These are phyloP conservation scores for Yarrowia yakushimensis DNA, from an alignment of 805 yeast species.

Conservation along the genomic window DNA sequence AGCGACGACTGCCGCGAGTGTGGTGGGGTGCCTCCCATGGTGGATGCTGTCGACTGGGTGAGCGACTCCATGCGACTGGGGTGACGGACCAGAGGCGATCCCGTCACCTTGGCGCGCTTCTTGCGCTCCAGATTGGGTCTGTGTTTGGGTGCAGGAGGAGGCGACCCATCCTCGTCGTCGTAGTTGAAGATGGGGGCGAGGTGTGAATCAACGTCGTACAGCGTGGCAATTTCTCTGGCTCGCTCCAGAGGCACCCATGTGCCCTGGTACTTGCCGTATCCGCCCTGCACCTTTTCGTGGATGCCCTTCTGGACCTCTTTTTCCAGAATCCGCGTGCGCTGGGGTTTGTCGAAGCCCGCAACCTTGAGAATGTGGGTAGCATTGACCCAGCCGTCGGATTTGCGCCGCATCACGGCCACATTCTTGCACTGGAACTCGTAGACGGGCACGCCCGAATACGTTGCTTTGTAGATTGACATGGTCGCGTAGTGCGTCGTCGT, in stretches of 20 bases:
- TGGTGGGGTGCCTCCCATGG: slow-evolving; percentile 1
- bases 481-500: slow-evolving; percentile 24
- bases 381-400: slow-evolving; percentile 91
- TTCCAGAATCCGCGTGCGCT: slow-evolving; percentile 60
- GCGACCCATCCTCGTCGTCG: slow-evolving; percentile 51
- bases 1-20: slow-evolving; percentile 6
- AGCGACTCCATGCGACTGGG: slow-evolving; percentile 7
- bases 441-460: slow-evolving; percentile 45
- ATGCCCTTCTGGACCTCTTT: slow-evolving; percentile 58
- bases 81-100: slow-evolving; percentile 4
- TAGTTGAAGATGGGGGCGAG: slow-evolving; percentile 66
- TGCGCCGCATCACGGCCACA: slow-evolving; percentile 83
- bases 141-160: slow-evolving; percentile 58
- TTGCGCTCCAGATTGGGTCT: slow-evolving; percentile 28
- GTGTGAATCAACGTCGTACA: slow-evolving; percentile 58
- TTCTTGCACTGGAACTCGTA: slow-evolving; percentile 57
- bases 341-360: slow-evolving; percentile 64
- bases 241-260: slow-evolving; percentile 89
- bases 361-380: slow-evolving; percentile 91
- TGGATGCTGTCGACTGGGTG: slow-evolving; percentile 1
- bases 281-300: slow-evolving; percentile 71
- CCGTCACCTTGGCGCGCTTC: slow-evolving; percentile 9
- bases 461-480: slow-evolving; percentile 40
- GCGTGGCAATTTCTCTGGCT: slow-evolving; percentile 64
- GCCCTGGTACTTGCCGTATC: slow-evolving; percentile 81